phyloP scores from a whole-genome alignment of 2,329 filamentous ascomycete species.

The Dothideomycetidae sp. region DNA sequence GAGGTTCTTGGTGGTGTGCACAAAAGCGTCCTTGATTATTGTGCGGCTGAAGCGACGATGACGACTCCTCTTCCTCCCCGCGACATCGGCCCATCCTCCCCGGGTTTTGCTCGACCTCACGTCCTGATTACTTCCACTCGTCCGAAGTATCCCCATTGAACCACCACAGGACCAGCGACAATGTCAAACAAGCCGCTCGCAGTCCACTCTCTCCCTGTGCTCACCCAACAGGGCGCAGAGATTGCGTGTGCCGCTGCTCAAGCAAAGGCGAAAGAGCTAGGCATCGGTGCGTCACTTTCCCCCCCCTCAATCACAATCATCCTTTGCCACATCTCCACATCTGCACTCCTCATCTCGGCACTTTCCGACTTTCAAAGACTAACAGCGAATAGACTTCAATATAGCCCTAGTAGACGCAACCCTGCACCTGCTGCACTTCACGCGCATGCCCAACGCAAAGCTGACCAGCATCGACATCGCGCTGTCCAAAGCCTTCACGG shows the following conservation, averaged over 20 bases:
- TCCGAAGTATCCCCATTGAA: too few species aligned
- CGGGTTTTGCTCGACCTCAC: too few species aligned
- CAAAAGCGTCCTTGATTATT: too few species aligned
- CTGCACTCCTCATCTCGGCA: neutral
- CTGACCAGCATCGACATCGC: constrained; percentile 45
- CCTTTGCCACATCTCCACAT: neutral
- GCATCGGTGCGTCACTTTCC: constrained; percentile 19
- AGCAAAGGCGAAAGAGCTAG: constrained; percentile 23
- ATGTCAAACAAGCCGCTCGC: too few species aligned
- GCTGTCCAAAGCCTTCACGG: constrained; percentile 48
- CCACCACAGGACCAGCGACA: too few species aligned
- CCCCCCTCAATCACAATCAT: neutral
- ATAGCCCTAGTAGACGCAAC: constrained; percentile 35
- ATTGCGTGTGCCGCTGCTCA: constrained; percentile 22
- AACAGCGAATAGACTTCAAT: constrained; percentile 30
- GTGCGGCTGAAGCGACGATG: too few species aligned
- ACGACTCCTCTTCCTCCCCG: too few species aligned
- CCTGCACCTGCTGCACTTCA: constrained; percentile 34
- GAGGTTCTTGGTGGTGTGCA: too few species aligned
- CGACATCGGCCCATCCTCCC: too few species aligned
- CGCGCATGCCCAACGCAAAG: constrained; percentile 35
- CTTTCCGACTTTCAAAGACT: neutral
- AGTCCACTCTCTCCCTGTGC: constrained; percentile 20
- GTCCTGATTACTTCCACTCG: too few species aligned
- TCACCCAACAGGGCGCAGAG: constrained; percentile 23